Base-by-base conservation (phyloP, 2,329 filamentous ascomycete genomes). In the Thelonectria olida region DNA sequence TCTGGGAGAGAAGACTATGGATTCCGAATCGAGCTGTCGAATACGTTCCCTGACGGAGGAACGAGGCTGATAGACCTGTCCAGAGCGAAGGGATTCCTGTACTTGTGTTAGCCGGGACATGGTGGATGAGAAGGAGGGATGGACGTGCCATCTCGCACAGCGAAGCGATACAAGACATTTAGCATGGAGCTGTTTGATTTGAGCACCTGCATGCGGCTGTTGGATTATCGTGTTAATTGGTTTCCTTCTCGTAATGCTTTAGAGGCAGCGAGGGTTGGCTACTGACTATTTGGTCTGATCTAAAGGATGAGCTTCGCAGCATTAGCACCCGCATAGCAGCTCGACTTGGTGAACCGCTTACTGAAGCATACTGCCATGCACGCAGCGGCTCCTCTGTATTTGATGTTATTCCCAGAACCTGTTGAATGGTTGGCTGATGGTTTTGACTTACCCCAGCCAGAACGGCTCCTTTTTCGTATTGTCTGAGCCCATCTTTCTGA, bases 321-420 rank as follows among this genome's bases (percentile, higher is more conserved):
- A 28, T 65, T 44, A 64, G 42, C 44, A 38, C 17, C 2, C 4
- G 17, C 12, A 15, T 13, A 2, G n/a, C 2, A 4, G 23, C 47
- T 9, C 19, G 10, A 5, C 7, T 36, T 1, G 22, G 19, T 10
- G n/a, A 20, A n/a, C 9, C 15, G 73, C 78, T 68, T 64, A 80
- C 79, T 81, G 61, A 81, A 81, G 69, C 79, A 81, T 19, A 80
- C 79, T 22, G 79, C 79, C 75, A 81, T 79, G 8, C 77, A 80
- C 7, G 80, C 80, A 4, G 80, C 78, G 5, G 79, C 79, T 51
- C 79, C 79, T 13, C 80, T 81, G 44, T 23, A 5, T 27, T 28
- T 23, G 20, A 7, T 17, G 39, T 44, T 22, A 44, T 22, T 44
- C 13, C 5, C 5, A 9, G n/a, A 22, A 23, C 10, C 4, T 4